Evolutionary conservation across 2,329 filamentous ascomycete species (phyloP), one percentile per base, ranked within the genome.

Genomic region (Alternaria arbusti): DNA sequence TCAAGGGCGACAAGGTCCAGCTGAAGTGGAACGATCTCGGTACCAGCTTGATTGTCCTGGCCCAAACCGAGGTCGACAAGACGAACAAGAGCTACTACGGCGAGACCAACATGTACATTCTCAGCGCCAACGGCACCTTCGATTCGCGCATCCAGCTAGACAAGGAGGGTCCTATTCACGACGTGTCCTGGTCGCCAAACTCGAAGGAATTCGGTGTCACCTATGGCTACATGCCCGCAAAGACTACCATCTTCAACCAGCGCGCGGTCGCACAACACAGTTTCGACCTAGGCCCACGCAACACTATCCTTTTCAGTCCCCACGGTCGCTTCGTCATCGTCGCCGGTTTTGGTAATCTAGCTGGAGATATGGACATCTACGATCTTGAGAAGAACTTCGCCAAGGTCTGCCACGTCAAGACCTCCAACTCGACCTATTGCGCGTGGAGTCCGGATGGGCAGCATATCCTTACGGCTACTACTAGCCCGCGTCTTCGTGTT

Each of bases 51-150:
- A 91, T 99, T 76, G 95, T 98, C 70, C 88, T 99, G 75, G 95
- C 96, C 59, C 94, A 98, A 84, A 99, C 96, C 30, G 96, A 99
- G 67, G 96, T 98, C 57, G 96, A 99, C 83, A 96, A 96, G 84
- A 94, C 94, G 62, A 96, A 96, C 82, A 98, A 98, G 89, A 97
- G 93, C 83, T 99, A 99, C 84, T 99, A 99, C 74, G 96, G 96
- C 78, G 96, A 99, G 84, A 98, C 96, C 10, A 98, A 93, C 68
- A 89, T 99, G 78, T 98, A 98, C 83, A 87, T 99, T 71, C 87
- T 99, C 67, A 97, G 93, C 81, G 91, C 94, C 68, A 96, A 91
- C 76, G 95, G 94, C 67, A 89, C 90, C 51, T 96, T 98, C 75
- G 96, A 99, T 81, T 96, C 95, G 62, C 90, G 96, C 72, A 90